Evolutionary conservation across 2,329 filamentous ascomycete species (phyloP).

Genomic region (Sarocladiaceae sp.): DNA sequence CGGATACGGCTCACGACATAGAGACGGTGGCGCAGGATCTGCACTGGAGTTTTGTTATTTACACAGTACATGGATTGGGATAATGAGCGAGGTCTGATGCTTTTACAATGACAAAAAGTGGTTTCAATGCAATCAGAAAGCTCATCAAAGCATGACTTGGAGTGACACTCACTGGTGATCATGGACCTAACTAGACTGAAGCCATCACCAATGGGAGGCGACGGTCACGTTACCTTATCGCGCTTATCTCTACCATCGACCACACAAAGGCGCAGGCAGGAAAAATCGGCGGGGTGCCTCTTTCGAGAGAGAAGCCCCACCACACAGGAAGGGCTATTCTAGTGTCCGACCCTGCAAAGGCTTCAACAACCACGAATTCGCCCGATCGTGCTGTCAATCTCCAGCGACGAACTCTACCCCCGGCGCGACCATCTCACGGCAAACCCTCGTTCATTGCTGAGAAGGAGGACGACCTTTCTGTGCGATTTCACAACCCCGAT

Average conservation of each 20-base stretch:
- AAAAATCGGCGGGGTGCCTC: conserved; percentile 10
- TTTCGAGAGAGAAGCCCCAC: conserved; percentile 3
- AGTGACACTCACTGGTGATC: neutral
- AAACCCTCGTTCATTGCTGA: neutral
- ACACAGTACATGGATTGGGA: neutral
- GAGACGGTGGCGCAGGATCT: neutral
- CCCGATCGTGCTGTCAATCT: conserved; percentile 3
- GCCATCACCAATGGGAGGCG: neutral
- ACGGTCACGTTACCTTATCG: conserved; percentile 10
- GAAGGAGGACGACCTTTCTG: neutral
- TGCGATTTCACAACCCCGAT: neutral
- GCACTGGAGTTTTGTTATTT: neutral
- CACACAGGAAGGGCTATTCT: conserved; percentile 11
- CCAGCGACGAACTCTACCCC: neutral
- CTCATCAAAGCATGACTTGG: neutral
- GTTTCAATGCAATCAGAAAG: neutral
- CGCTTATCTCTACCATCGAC: neutral
- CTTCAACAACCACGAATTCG: conserved; percentile 8
- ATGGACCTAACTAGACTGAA: neutral
- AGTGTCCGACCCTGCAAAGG: conserved; percentile 10
- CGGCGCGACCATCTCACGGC: neutral
- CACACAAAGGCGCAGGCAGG: conserved; percentile 7
- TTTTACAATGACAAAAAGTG: neutral
- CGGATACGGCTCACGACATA: neutral
- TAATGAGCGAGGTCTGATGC: neutral